Percentiles rank a stretch among this genome's conserved stretches.
phyloP scores from a whole-genome alignment of 208 protist species.

The Trypanosomatidae sp. region DNA sequence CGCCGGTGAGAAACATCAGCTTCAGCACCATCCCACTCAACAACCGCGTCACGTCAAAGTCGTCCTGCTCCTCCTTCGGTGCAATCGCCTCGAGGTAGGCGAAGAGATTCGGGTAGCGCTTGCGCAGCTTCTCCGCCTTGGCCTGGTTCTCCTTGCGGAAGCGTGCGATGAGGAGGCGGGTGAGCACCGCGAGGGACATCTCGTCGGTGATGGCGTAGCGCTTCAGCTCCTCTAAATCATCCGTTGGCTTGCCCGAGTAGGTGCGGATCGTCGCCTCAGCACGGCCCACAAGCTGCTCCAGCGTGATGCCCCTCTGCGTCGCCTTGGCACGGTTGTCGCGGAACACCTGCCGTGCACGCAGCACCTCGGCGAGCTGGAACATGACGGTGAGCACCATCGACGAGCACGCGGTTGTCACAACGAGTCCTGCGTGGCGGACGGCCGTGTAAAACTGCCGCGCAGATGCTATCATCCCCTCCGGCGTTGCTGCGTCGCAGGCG shows the following conservation, averaged over 20 bases:
- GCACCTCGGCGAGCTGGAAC: slow-evolving; percentile 41
- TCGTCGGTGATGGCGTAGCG: slow-evolving; percentile 34
- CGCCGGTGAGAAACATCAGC: slow-evolving; percentile 59
- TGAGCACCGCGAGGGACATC: slow-evolving; percentile 39
- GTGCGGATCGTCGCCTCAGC: slow-evolving; percentile 14
- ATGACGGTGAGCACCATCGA: slow-evolving; percentile 49
- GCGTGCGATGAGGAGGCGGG: slow-evolving; percentile 26
- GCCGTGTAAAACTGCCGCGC: slow-evolving; percentile 35
- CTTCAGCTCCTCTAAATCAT: slow-evolving; percentile 38
- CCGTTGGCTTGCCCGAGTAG: slow-evolving; percentile 26
- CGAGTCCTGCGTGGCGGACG: slow-evolving; percentile 37
- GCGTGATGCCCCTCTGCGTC: slow-evolving; percentile 20
- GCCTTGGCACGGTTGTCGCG: slow-evolving; percentile 25
- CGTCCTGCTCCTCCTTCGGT: slow-evolving; percentile 15
- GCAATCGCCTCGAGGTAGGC: slow-evolving; percentile 25
- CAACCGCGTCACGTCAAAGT: slow-evolving; percentile 36
- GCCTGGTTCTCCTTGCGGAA: slow-evolving; percentile 34
- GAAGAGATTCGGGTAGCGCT: slow-evolving; percentile 29
- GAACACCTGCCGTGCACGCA: slow-evolving; percentile 32
- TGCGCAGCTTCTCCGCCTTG: slow-evolving; percentile 33
- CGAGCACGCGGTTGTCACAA: slow-evolving; percentile 48
- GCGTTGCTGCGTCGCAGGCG: too few species aligned
- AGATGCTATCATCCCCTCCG: slow-evolving; percentile 8
- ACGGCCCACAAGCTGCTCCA: slow-evolving; percentile 24
- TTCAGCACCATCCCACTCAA: slow-evolving; percentile 42